Base-by-base conservation (phyloP, 495 filamentous ascomycete species). In the Tuber borchii region DNA sequence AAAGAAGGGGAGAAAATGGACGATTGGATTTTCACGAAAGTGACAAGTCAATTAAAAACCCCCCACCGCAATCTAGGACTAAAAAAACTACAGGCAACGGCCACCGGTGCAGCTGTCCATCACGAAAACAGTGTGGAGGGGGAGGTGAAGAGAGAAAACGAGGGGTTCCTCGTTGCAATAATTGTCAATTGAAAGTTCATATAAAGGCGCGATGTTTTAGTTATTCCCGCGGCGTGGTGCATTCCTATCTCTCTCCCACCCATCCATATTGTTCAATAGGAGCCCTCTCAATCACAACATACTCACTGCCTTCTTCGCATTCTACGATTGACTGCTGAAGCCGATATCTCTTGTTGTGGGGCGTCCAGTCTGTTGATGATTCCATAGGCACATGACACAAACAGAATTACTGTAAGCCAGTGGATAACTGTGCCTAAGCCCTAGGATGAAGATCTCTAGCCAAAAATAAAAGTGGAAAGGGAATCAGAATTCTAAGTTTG, bases 281-380 rank as follows among this genome's bases (percentile, higher is more conserved):
- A 65, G 31, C n/a, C 26, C 56, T 65, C n/a, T 31, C 56, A 26
- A 31, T 65, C 12, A 31, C 56, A 31, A 17, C 56, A 31, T 31
- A 16, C 56, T 17, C 56, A 31, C 56, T 26, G n/a, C 56, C 56
- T n/a, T 65, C 56, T 31, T 31, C 2, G 31, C 56, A 65, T 65
- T 65, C 56, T 31, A 65, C 56, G 56, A 65, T 65, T 31, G 56
- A 31, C 56, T 31, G 56, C 56, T 65, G 56, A 65, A 65, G 56
- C n/a, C 26, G 56, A 31, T 5, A 31, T 31, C 4, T 17, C 56
- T 16, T 26, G 10, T 65, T 65, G 56, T 31, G 56, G n/a, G 56
- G n/a, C 7, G 56, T 65, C 56, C 56, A 65, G 56, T 65, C 56
- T 65, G 12, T 65, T 8, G 56, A 31, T 17, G 2, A n/a, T 31